Base-by-base conservation (phyloP, 345 rosid species). In the Nephelium lappaceum region DNA sequence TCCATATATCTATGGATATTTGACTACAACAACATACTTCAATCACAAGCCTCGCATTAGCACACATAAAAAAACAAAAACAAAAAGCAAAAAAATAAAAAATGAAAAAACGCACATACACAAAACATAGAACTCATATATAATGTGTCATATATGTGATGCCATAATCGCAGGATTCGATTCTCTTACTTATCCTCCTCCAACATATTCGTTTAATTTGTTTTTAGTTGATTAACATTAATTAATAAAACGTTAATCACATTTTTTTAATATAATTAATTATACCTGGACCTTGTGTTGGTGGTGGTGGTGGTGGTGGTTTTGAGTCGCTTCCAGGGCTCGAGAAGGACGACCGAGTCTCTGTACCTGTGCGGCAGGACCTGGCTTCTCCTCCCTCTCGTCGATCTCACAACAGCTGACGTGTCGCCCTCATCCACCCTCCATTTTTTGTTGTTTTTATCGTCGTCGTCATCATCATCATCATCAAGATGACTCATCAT, bases 341-440 rank as follows among this genome's bases (percentile, higher is more conserved):
- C 86, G 42, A 71, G 74, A 5, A 71, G 63, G 10, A 88, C 80
- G 36, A 31, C 36, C 45, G 87, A 85, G 77, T 88, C 91, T 68
- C 91, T 78, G 75, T 82, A 86, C 72, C 89, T 82, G 16, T 66
- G 78, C 25, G 91, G 91, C 73, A 88, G 45, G 1, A 85, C 84
- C 36, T 79, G 90, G 45, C 74, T 80, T 79, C 90, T 82, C 58
- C 88, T 82, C 60, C 87, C 87, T 70, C 91, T 77, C 81, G 79
- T 83, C 75, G 87, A 73, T 64, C 84, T 86, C 82, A 71, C 83
- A 77, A 71, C 78, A 57, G 80, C 70, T 0, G 74, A 72, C 63
- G 55, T 53, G 16, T 72, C 69, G 24, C 67, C 81, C 5, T 23
- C 42, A 10, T 63, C 74, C 66, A 57, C 79, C 39, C 39, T 42